These are phyloP conservation scores for Rhodotorula sphaerocarpa DNA, from an alignment of 768 basidiomycete species.

Conservation along the genomic window DNA sequence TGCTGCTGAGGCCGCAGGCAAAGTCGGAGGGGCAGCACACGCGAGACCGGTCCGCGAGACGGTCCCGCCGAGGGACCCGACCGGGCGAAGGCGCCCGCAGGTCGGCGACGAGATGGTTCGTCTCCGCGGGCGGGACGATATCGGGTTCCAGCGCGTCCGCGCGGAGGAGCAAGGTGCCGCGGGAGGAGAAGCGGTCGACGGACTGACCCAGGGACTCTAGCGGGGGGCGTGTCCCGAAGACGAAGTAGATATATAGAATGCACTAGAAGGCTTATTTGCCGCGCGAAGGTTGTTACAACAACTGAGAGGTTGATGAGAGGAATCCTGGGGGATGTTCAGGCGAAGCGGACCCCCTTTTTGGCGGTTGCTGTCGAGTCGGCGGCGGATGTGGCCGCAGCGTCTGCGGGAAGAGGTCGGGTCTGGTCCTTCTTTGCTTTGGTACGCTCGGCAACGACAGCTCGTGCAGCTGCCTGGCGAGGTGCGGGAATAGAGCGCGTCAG, in stretches of 20 bases:
- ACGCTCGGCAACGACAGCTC: slow-evolving; percentile 15
- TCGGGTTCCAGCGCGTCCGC: slow-evolving; percentile 23
- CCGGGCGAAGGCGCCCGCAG: not conserved
- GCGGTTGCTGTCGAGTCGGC: not conserved
- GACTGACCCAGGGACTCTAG: slow-evolving; percentile 22
- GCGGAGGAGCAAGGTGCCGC: slow-evolving; percentile 3
- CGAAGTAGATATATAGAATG: not conserved
- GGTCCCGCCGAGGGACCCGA: not conserved
- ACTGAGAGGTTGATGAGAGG: not conserved
- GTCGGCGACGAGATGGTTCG: slow-evolving; percentile 32
- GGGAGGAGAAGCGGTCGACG: slow-evolving; percentile 12
- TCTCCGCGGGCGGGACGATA: slow-evolving; percentile 10
- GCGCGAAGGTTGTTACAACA: slow-evolving; percentile 30
- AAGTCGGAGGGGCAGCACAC: too few species aligned
- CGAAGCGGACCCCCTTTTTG: slow-evolving; percentile 22
- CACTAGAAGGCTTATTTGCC: too few species aligned
- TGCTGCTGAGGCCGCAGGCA: too few species aligned
- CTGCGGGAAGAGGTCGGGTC: not conserved
- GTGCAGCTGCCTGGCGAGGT: slow-evolving; percentile 11
- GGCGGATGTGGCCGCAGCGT: not conserved
- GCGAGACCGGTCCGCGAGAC: slow-evolving; percentile 10
- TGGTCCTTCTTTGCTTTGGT: slow-evolving; percentile 24
- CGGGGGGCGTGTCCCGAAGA: not conserved
- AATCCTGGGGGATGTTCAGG: not conserved
- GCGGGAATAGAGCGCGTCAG: not conserved